These are phyloP conservation scores for Penicillium desertorum DNA, from an alignment of 495 filamentous ascomycete genomes.

Conservation along the genomic window DNA sequence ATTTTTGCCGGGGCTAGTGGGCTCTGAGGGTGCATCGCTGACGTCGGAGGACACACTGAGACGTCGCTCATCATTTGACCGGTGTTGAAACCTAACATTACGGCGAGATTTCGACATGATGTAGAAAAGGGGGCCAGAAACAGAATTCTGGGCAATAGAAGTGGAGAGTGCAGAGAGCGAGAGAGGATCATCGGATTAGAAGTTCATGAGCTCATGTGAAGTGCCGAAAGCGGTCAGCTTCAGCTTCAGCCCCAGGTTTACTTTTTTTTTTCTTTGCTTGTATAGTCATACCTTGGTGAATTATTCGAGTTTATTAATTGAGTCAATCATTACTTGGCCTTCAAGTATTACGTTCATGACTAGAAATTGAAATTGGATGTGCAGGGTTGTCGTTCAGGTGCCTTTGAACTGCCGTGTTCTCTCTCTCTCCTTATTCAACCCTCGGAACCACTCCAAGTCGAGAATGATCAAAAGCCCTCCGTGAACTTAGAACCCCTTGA, in stretches of 20 bases:
- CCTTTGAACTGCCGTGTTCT: slow-evolving; percentile 5
- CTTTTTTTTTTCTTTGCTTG: neutral
- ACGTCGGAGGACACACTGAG: slow-evolving; percentile 71
- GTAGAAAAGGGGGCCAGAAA: slow-evolving; percentile 15
- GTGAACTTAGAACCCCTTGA: slow-evolving; percentile 1
- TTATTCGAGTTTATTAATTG: neutral
- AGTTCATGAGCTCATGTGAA: slow-evolving; percentile 30
- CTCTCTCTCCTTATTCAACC: neutral
- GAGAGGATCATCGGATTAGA: slow-evolving; percentile 23
- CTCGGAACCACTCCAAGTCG: neutral
- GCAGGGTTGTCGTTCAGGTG: neutral
- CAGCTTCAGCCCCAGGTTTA: slow-evolving; percentile 7
- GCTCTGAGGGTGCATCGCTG: slow-evolving; percentile 71
- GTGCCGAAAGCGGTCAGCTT: slow-evolving; percentile 25
- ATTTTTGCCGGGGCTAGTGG: slow-evolving; percentile 55
- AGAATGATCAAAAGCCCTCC: neutral
- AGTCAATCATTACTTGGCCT: neutral
- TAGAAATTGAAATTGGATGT: slow-evolving; percentile 5
- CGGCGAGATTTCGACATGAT: slow-evolving; percentile 74
- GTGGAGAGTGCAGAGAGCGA: slow-evolving; percentile 27
- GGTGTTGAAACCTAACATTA: slow-evolving; percentile 80
- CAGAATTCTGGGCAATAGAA: slow-evolving; percentile 11
- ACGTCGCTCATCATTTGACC: slow-evolving; percentile 58
- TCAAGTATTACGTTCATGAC: neutral
- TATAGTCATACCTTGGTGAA: neutral